Evolutionary conservation across 1,284 basidiomycete species (phyloP).

Genomic region (Cryptococcus sp.): DNA sequence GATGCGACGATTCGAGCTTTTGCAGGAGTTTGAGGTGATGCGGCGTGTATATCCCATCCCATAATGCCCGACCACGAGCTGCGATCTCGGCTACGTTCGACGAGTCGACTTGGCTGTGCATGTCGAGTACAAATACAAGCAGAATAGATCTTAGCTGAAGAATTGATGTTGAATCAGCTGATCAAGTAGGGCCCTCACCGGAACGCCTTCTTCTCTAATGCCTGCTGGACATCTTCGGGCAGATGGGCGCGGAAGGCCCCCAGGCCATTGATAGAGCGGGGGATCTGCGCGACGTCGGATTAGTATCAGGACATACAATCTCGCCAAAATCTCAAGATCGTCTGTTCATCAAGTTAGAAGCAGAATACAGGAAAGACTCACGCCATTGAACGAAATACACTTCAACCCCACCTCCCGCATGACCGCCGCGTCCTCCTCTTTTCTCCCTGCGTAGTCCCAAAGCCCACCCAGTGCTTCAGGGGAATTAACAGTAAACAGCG

Average conservation of each 20-base stretch:
- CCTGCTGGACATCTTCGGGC: conserved; percentile 73
- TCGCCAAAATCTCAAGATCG: neutral
- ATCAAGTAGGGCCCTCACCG: conserved; percentile 61
- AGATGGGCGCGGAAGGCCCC: conserved; percentile 71
- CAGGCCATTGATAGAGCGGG: conserved; percentile 71
- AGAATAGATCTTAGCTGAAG: conserved; percentile 9
- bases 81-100: conserved; percentile 68
- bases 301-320: neutral
- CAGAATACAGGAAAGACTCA: conserved; percentile 46
- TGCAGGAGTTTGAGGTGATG: conserved; percentile 83
- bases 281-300: conserved; percentile 16
- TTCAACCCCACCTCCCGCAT: conserved; percentile 94
- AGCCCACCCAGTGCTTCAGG: conserved; percentile 43
- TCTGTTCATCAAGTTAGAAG: neutral
- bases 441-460: conserved; percentile 38
- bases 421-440: conserved; percentile 48
- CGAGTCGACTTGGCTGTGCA: conserved; percentile 61
- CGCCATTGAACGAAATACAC: conserved; percentile 88
- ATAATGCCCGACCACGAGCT: conserved; percentile 69
- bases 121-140: too few species aligned
- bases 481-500: conserved; percentile 48
- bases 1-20: conserved; percentile 78
- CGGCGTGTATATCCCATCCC: conserved; percentile 90
- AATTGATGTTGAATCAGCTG: conserved; percentile 8
- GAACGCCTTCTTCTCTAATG: conserved; percentile 65